Percentiles rank a stretch among this genome's conserved stretches.
Evolutionary conservation across 331 rosid genomes (phyloP).

Genomic region (Phaseolus coccineus): DNA sequence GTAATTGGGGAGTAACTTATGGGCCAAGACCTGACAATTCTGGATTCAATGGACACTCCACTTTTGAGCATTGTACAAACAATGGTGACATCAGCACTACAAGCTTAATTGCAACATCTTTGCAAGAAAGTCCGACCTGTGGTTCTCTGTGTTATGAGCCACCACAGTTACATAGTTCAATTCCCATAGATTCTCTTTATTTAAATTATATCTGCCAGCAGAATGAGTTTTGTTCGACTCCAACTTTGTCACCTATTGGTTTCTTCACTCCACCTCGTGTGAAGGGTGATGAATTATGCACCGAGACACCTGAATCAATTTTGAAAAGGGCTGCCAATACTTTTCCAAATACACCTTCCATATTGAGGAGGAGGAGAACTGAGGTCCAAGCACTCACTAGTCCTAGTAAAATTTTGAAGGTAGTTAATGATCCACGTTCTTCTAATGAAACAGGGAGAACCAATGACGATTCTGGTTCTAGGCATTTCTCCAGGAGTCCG

Average conservation of each 20-base stretch:
- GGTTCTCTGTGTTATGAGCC: conserved; percentile 87
- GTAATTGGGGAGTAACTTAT: conserved; percentile 49
- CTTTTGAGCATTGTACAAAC: conserved; percentile 49
- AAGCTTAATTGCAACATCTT: conserved; percentile 55
- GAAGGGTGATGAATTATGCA: conserved; percentile 58
- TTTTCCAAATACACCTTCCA: conserved; percentile 95
- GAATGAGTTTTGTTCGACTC: conserved; percentile 60
- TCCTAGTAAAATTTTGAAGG: conserved; percentile 52
- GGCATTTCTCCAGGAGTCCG: conserved; percentile 59
- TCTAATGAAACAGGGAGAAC: conserved; percentile 51
- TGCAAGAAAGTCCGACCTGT: conserved; percentile 57
- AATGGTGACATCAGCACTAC: conserved; percentile 53
- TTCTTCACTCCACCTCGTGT: conserved; percentile 88
- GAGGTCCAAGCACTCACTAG: conserved; percentile 49
- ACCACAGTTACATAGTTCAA: conserved; percentile 59
- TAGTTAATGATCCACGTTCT: conserved; percentile 49
- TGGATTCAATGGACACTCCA: conserved; percentile 44
- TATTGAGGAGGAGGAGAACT: conserved; percentile 77
- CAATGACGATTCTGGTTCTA: conserved; percentile 52
- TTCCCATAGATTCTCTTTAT: conserved; percentile 63
- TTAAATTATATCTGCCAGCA: conserved; percentile 52
- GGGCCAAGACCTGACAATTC: conserved; percentile 46
- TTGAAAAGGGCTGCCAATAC: conserved; percentile 86
- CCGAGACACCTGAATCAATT: conserved; percentile 82
- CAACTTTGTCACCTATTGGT: conserved; percentile 63